Conservation (phyloP, 768 basidiomycete genomes). For the Lactifluus pinguis region DNA sequence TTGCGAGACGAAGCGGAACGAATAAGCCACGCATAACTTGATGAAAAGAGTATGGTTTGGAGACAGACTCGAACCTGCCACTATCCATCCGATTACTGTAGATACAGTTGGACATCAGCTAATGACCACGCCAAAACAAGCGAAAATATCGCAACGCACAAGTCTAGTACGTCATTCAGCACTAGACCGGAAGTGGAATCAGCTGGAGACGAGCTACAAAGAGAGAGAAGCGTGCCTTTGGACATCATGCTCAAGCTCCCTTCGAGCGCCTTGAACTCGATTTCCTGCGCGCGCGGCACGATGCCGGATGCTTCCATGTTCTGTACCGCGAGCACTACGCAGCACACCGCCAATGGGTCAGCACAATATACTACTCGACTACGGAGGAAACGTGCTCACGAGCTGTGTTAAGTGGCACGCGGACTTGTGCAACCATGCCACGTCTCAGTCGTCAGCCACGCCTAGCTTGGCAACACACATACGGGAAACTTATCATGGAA, state of each 20-base stretch:
- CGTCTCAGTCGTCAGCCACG: constrained; percentile 23
- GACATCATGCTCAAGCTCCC: constrained; percentile 85
- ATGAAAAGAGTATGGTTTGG: constrained; percentile 67
- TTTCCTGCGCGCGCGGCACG: constrained; percentile 65
- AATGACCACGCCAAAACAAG: neutral
- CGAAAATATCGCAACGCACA: constrained; percentile 31
- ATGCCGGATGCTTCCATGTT: constrained; percentile 79
- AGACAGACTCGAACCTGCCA: constrained; percentile 68
- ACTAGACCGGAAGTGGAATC: constrained; percentile 31
- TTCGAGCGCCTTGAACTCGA: constrained; percentile 81
- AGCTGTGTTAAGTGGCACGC: constrained; percentile 74
- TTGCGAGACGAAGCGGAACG: constrained; percentile 57
- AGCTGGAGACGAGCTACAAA: neutral
- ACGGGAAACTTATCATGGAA: constrained; percentile 58
- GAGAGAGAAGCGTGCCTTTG: constrained; percentile 41
- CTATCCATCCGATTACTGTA: constrained; percentile 77
- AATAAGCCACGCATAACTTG: constrained; percentile 68
- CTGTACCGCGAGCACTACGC: constrained; percentile 69
- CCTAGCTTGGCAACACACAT: constrained; percentile 22
- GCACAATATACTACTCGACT: neutral
- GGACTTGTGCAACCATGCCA: constrained; percentile 44
- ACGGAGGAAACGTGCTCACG: constrained; percentile 25
- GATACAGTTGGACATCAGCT: neutral
- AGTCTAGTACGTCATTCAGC: constrained; percentile 73
- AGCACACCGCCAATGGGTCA: neutral